Base-by-base conservation (phyloP, 2,329 filamentous ascomycete species). In the Trichoderma koningiopsis region DNA sequence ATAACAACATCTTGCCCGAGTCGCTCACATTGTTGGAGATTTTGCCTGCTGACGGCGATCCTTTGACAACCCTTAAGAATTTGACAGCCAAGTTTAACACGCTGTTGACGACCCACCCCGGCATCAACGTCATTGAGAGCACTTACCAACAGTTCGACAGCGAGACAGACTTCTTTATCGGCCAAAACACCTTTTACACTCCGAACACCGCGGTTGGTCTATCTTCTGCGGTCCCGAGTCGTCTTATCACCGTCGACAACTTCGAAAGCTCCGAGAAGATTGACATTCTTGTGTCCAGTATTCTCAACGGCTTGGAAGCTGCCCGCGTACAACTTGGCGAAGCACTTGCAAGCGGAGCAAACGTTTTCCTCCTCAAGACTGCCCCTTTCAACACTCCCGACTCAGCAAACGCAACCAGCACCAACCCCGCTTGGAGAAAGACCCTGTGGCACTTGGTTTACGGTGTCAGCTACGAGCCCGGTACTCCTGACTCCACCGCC, bases 401-500 rank as follows among this genome's bases (percentile, higher is more conserved):
- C 53, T 16, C 27, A 14, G 27, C 49, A 10, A 24, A 47, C 22
- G 53, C 31, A 16, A 69, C 59, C 37, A 60, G 68, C 19, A 40
- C 60, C 53, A 49, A 68, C 27, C 66, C 58, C 2, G 52, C 66
- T 24, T 68, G 58, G 66, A 58, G 66, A 61, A 35, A 68, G 5
- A 49, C 66, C 2, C 11, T 62, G 27, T 63, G 58, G 66, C 66
- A 63, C 81, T 43, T 80, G 79, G 19, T 66, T 78, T 56, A 72
- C 74, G 24, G 73, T 76, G 63, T 73, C 77, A 62, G 76, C 76
- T 22, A 74, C 24, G 43, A 29, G 7, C 68, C 74, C 61, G 72
- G 82, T 72, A 82, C 83, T 0, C 82, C 83, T 0, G 79, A 78
- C 0, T 77, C 79, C 10, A 83, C 81, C 27, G 27, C 24, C n/a